Evolutionary conservation across 345 rosid genomes (phyloP).

Genomic region (Rhizophora mangle): DNA sequence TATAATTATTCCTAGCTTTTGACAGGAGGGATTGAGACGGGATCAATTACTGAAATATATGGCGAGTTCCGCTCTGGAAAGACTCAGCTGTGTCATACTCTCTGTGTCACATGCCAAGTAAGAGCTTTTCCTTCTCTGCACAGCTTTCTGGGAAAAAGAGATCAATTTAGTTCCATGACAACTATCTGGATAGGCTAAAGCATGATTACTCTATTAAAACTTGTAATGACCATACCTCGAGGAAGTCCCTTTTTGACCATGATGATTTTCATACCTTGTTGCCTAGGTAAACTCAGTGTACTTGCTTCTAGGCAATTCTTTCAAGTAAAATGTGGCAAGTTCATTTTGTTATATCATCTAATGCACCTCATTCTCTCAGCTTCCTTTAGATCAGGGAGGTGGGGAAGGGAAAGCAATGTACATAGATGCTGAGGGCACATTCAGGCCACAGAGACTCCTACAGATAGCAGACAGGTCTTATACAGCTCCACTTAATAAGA

Average conservation of each 20-base stretch:
- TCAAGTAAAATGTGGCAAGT: background rate
- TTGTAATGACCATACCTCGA: background rate
- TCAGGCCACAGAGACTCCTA: constrained; percentile 89
- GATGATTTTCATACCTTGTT: background rate
- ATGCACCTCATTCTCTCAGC: constrained; percentile 42
- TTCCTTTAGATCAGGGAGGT: constrained; percentile 98
- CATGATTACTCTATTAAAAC: background rate
- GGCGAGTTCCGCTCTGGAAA: constrained; percentile 98
- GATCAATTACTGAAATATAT: constrained; percentile 92
- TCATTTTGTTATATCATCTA: background rate
- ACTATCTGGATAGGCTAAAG: background rate
- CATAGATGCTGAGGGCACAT: constrained; percentile 97
- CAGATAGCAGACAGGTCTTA: constrained; percentile 89
- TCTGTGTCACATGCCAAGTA: constrained; percentile 97
- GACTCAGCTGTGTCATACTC: constrained; percentile 96
- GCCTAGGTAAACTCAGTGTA: background rate
- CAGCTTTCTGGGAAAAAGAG: background rate
- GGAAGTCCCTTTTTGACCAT: background rate
- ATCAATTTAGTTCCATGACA: background rate
- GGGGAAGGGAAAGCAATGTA: constrained; percentile 99
- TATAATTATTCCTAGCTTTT: constrained; percentile 5
- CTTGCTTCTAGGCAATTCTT: background rate
- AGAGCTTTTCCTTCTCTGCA: constrained; percentile 16
- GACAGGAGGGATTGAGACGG: constrained; percentile 92
- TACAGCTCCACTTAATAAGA: constrained; percentile 9